phyloP scores from a whole-genome alignment of 2,329 filamentous ascomycete species.

The Cordyceps javanica region DNA sequence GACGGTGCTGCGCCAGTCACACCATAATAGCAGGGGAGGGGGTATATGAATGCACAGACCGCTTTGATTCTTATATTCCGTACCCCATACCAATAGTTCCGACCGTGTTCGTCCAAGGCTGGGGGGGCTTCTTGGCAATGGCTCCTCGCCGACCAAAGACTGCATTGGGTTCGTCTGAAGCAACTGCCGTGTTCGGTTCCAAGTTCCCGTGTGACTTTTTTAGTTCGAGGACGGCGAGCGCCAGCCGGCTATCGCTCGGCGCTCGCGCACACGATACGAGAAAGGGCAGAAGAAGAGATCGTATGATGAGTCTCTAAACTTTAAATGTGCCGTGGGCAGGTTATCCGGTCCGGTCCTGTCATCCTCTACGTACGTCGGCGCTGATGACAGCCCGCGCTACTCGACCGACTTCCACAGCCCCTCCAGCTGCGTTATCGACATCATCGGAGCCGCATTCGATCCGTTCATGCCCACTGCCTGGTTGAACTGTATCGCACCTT shows the following conservation, averaged over 20 bases:
- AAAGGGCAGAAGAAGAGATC: background rate
- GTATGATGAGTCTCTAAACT: background rate
- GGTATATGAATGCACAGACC: no score
- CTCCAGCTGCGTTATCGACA: background rate
- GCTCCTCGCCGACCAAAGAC: background rate
- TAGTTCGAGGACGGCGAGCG: background rate
- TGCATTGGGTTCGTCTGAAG: background rate
- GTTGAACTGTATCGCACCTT: background rate
- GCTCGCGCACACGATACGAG: background rate
- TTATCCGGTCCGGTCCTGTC: background rate
- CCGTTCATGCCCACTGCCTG: background rate
- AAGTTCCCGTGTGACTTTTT: no score
- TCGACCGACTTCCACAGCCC: slow-evolving; percentile 3
- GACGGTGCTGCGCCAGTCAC: no score
- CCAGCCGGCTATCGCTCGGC: slow-evolving; percentile 3
- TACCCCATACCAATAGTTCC: background rate
- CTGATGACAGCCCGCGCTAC: background rate
- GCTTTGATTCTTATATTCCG: no score
- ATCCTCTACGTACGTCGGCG: background rate
- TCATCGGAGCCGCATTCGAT: background rate
- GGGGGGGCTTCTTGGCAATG: no score
- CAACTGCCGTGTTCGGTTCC: no score
- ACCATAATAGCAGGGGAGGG: no score
- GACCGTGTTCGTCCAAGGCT: no score
- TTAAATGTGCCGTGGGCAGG: background rate